These are phyloP conservation scores for Geranium rotundifolium DNA, from an alignment of 345 rosid species.

Conservation along the genomic window DNA sequence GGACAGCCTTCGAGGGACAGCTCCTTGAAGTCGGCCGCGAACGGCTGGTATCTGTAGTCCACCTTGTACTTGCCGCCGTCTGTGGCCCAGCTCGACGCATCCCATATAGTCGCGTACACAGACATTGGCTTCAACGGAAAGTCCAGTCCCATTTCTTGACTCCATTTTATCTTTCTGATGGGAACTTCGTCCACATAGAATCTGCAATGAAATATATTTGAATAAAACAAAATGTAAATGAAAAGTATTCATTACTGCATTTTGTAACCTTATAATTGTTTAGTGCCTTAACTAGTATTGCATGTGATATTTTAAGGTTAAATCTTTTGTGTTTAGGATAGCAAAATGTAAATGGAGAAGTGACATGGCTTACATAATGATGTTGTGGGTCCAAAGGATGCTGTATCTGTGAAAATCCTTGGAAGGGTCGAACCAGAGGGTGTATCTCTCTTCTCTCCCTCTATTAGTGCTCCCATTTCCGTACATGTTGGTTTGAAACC, in stretches of 20 bases:
- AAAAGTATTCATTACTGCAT: too few relatives aligned
- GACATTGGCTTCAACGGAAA: slow-evolving; percentile 95
- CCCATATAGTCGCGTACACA: slow-evolving; percentile 90
- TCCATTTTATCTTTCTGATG: slow-evolving; percentile 53
- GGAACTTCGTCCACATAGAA: slow-evolving; percentile 88
- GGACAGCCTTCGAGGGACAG: slow-evolving; percentile 58
- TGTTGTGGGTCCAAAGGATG: slow-evolving; percentile 69
- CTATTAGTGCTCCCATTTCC: slow-evolving; percentile 80
- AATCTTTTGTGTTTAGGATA: too few relatives aligned
- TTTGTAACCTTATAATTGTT: too few relatives aligned
- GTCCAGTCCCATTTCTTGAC: slow-evolving; percentile 62
- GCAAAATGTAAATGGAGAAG: too few relatives aligned
- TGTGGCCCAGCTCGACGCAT: slow-evolving; percentile 94
- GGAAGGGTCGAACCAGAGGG: slow-evolving; percentile 92
- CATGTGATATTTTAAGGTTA: too few relatives aligned
- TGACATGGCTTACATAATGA: slow-evolving; percentile 43
- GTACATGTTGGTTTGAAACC: slow-evolving; percentile 86
- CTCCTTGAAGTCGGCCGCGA: slow-evolving; percentile 61
- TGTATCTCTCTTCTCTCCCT: slow-evolving; percentile 89
- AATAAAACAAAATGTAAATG: too few relatives aligned
- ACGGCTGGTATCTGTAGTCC: slow-evolving; percentile 70
- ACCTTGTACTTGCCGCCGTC: slow-evolving; percentile 71
- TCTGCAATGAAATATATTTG: slow-evolving; percentile 37
- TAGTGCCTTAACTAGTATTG: too few relatives aligned
- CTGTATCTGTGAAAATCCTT: slow-evolving; percentile 78